phyloP scores from a whole-genome alignment of 2,329 filamentous ascomycete genomes.

The Fonsecaea erecta region DNA sequence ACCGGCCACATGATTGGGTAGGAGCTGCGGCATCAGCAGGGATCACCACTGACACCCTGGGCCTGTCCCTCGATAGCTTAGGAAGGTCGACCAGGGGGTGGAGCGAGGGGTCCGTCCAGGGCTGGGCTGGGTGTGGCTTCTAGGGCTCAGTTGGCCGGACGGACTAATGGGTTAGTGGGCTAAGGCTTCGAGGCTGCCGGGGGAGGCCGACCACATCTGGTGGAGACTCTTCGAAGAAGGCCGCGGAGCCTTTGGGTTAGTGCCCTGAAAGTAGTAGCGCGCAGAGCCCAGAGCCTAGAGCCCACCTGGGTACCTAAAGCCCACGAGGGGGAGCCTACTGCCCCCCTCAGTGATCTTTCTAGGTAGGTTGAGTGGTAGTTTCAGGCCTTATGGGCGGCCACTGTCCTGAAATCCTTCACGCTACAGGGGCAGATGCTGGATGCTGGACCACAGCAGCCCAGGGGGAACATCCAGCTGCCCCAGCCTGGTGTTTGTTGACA shows the following conservation, averaged over 20 bases:
- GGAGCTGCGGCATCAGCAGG: constrained; percentile 3
- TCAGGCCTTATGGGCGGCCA: not conserved
- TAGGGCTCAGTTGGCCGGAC: constrained; percentile 8
- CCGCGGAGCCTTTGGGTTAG: not conserved
- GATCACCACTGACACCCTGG: not conserved
- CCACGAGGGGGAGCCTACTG: not conserved
- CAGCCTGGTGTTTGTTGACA: not conserved
- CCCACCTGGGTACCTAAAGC: not conserved
- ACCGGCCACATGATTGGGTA: not conserved
- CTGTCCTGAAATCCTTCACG: not conserved
- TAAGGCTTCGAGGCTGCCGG: constrained; percentile 10
- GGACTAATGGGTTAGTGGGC: not conserved
- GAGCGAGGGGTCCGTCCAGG: not conserved
- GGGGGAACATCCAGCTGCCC: not conserved
- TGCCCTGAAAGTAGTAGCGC: no score
- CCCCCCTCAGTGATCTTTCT: not conserved
- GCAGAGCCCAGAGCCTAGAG: not conserved
- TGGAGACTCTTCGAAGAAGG: not conserved
- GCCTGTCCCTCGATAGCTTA: not conserved
- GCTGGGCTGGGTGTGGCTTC: not conserved
- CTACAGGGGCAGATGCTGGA: not conserved
- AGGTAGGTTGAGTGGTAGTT: not conserved
- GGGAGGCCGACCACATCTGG: constrained; percentile 5
- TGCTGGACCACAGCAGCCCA: no score
- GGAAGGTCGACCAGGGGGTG: not conserved